Conservation (phyloP, 306 rosid genomes). For the Quillaja saponaria region DNA sequence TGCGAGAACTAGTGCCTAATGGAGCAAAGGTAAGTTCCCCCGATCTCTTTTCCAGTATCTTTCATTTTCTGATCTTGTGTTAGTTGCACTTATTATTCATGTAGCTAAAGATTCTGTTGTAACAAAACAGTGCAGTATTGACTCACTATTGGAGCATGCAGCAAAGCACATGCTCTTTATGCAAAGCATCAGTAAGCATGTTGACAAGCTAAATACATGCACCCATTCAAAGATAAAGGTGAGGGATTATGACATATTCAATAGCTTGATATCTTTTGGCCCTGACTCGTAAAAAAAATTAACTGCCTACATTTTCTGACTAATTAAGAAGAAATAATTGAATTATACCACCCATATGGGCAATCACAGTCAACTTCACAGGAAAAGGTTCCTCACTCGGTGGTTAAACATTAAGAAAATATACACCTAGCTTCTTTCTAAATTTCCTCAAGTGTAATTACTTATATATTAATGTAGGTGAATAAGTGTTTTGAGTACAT, state of each 20-base stretch:
- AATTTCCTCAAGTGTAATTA: too few species aligned
- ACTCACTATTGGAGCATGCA: conserved; percentile 86
- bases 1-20: conserved; percentile 86
- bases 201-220: conserved; percentile 75
- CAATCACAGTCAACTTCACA: conserved; percentile 6
- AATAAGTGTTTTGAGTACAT: too few species aligned
- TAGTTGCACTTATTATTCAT: conserved; percentile 24
- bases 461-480: too few species aligned
- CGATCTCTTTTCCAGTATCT: conserved; percentile 2
- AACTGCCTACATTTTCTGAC: neutral
- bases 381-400: neutral
- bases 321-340: conserved; percentile 13
- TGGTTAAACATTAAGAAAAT: conserved; percentile 3
- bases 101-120: conserved; percentile 38
- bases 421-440: neutral
- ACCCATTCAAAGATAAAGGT: conserved; percentile 62
- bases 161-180: conserved; percentile 90
- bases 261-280: conserved; percentile 6
- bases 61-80: conserved; percentile 26
- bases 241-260: neutral
- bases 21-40: conserved; percentile 77
- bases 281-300: conserved; percentile 13
- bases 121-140: conserved; percentile 82
- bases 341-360: neutral
- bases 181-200: conserved; percentile 83